phyloP scores from a whole-genome alignment of 768 basidiomycete genomes.

The Tulasnella sp. region DNA sequence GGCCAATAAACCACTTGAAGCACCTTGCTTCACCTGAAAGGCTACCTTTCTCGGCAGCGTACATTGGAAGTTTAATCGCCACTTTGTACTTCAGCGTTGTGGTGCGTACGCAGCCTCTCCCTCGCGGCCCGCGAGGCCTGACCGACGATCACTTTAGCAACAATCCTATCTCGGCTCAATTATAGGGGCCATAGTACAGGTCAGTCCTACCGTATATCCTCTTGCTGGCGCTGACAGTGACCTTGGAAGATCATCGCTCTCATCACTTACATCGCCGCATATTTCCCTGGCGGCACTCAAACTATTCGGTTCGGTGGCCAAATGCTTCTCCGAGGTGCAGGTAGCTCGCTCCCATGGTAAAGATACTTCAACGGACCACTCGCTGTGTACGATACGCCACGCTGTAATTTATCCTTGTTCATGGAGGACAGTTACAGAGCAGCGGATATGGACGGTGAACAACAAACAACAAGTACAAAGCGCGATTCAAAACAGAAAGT shows the following conservation, averaged over 20 bases:
- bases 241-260: conserved; percentile 62
- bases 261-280: conserved; percentile 82
- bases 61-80: conserved; percentile 72
- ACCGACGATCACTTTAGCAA: conserved; percentile 39
- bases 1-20: conserved; percentile 86
- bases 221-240: not conserved
- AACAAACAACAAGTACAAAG: not conserved
- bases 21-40: conserved; percentile 42
- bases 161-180: conserved; percentile 84
- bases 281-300: conserved; percentile 86
- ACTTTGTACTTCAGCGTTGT: conserved; percentile 90
- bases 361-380: not conserved
- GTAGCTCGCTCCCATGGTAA: conserved; percentile 72
- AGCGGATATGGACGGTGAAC: not conserved
- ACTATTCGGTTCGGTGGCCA: conserved; percentile 74
- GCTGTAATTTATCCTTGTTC: not conserved
- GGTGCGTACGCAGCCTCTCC: conserved; percentile 40
- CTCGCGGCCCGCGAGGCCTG: not conserved
- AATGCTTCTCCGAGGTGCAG: conserved; percentile 75
- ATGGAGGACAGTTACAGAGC: not conserved
- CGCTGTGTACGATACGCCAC: not conserved
- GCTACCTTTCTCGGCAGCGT: conserved; percentile 50
- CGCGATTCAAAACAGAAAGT: not conserved
- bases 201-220: conserved; percentile 28
- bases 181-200: conserved; percentile 71